Evolutionary conservation across 2,329 filamentous ascomycete species (phyloP).

Genomic region (Aspergillus bombycis): DNA sequence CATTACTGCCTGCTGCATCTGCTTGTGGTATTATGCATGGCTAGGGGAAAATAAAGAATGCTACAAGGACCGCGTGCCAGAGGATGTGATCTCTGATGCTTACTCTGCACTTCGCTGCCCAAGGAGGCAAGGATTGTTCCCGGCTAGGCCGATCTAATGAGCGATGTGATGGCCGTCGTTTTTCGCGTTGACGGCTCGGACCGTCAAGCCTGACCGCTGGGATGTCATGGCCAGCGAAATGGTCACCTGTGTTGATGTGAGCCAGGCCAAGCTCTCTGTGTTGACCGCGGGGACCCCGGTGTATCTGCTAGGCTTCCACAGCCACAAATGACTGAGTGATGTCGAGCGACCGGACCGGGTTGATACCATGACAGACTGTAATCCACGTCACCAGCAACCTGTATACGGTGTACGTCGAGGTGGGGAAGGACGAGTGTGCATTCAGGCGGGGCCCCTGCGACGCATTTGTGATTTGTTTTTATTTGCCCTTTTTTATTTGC

Average conservation of each 20-base stretch:
- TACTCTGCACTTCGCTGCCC: slow-evolving; percentile 32
- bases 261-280: slow-evolving; percentile 16
- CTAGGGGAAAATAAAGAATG: background rate
- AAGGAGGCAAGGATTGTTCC: slow-evolving; percentile 26
- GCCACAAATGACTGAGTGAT: slow-evolving; percentile 28
- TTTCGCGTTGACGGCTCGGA: slow-evolving; percentile 33
- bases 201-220: slow-evolving; percentile 26
- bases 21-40: slow-evolving; percentile 3
- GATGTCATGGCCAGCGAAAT: slow-evolving; percentile 19
- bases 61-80: slow-evolving; percentile 10
- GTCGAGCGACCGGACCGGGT: slow-evolving; percentile 30
- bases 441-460: slow-evolving; percentile 31
- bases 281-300: slow-evolving; percentile 14
- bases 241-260: slow-evolving; percentile 18
- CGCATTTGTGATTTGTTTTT: slow-evolving; percentile 6
- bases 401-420: slow-evolving; percentile 24
- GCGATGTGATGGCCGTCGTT: slow-evolving; percentile 18
- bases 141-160: slow-evolving; percentile 21
- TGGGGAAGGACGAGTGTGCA: slow-evolving; percentile 23
- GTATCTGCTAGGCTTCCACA: slow-evolving; percentile 32
- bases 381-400: slow-evolving; percentile 36
- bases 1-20: slow-evolving; percentile 10
- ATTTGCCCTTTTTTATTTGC: background rate
- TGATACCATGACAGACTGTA: slow-evolving; percentile 32
- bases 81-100: slow-evolving; percentile 19